Base-by-base conservation (phyloP, 2,329 filamentous ascomycete genomes). In the Alternaria arborescens region DNA sequence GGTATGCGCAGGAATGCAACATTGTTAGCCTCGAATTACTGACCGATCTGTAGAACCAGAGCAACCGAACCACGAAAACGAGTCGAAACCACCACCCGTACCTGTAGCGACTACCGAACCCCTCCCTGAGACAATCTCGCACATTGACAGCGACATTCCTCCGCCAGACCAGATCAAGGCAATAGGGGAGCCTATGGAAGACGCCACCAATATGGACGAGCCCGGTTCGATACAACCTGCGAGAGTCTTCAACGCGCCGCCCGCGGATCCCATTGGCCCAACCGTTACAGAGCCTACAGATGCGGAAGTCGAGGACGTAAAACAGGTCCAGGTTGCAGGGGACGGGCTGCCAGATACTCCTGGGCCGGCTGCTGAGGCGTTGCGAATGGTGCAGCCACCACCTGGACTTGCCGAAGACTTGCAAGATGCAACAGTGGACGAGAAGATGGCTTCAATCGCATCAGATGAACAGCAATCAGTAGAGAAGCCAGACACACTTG, bases 381-480 rank as follows among this genome's bases (percentile, higher is more conserved):
- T 70, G 58, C 67, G 61, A 14, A 47, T 67, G 42, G 61, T 55
- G 28, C 55, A 53, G 18, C 61, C 60, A 18, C 52, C 60, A 3
- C 28, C 55, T n/a, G 60, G 62, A 16, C 18, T 32, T 26, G 20
- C 47, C 8, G 28, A 50, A 38, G 53, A 55, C 11, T 18, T 44
- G 20, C 55, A 58, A 42, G 65, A 64, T 6, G 46, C 34, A 3
- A 41, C 41, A 4, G 51, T 38, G 24, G 53, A 63, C 14, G 62
- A 61, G 22, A 60, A 48, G 10, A 70, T 71, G 42, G 58, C 73
- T 14, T 71, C 73, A 2, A 66, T 67, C 8, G 66, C 54, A 12
- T 52, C 61, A 0, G 69, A 70, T 48, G 76, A 78, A 55, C 63
- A 72, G n/a, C 68, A 57, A 6, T 75, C 75, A 4, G 68, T 78